Base-by-base conservation (phyloP, 192 early-diverging fungal species). In the Coemansia sp. region DNA sequence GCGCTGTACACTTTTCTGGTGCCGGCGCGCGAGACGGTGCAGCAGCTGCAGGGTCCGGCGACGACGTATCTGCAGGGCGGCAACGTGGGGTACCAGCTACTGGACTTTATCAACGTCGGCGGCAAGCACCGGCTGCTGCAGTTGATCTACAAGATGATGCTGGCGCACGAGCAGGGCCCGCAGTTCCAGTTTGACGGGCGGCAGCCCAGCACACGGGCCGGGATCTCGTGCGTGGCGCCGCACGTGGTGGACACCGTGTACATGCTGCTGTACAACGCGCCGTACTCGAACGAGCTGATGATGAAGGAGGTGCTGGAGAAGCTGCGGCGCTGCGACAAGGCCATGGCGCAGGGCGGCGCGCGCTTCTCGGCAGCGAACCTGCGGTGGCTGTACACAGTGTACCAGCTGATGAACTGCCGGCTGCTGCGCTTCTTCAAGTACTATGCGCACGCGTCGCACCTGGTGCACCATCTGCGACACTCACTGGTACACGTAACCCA, bases 241-340 rank as follows among this genome's bases (percentile, higher is more conserved):
- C 79, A 84, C 53, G 81, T 85, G 1, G 66, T 88, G 9, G 88
- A 90, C 51, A 83, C 85, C n/a, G 81, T 88, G 28, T 90, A 87
- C 53, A 87, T 85, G 51, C 55, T 88, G 26, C 56, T 87, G n/a
- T 84, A 85, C 57, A 85, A 82, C 56, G 81, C 85, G 38, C 88
- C 88, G 28, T 86, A 84, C 50, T 84, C 87, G 55, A 84, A 83
- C 36, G 85, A 87, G 54, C 71, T 82, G 7, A 81, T 88, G 68
- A 82, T 87, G 58, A 85, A 83, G 62, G 84, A 84, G 25, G 75
- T 90, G 35, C 79, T 90, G 28, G 85, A 87, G 40, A 86, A 86
- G 62, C 60, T 88, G 23, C 77, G 81, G 50, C 77, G 82, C 36
- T 82, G 82, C 58, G 88, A 90, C 46, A 84, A 84, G 50, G 58